Evolutionary conservation across 176 grass and related monocot species (phyloP).

Genomic region (Rhynchospora breviuscula): DNA sequence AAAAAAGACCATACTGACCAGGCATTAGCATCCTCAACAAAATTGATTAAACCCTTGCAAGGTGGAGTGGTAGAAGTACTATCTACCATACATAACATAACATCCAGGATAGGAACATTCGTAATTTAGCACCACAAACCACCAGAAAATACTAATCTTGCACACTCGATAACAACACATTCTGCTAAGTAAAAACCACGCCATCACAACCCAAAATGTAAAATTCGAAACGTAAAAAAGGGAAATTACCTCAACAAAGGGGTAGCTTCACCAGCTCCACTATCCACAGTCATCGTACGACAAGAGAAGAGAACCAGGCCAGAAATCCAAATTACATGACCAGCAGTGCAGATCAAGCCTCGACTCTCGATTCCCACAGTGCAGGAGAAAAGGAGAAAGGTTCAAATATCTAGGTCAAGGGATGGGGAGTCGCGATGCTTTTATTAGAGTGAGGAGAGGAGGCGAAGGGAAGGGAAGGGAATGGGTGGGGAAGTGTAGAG

Average conservation of each 20-base stretch:
- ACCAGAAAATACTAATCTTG: background rate
- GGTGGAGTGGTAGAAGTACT: background rate
- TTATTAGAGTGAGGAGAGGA: slow-evolving; percentile 16
- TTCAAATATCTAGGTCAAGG: background rate
- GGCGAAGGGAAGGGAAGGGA: background rate
- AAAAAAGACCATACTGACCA: too few relatives aligned
- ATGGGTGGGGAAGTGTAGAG: background rate
- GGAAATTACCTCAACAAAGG: slow-evolving; percentile 6
- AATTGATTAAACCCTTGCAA: background rate
- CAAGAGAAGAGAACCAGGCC: background rate
- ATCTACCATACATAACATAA: too few relatives aligned
- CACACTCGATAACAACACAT: background rate
- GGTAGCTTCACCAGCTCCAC: background rate
- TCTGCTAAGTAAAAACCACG: background rate
- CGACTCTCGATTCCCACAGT: background rate
- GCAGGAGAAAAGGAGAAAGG: background rate
- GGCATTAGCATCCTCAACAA: too few relatives aligned
- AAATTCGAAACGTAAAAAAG: background rate
- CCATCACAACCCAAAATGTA: background rate
- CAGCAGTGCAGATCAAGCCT: slow-evolving; percentile 4
- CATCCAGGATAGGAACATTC: too few relatives aligned
- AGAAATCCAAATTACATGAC: background rate
- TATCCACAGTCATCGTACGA: background rate
- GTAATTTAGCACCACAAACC: too few relatives aligned
- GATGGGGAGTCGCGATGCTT: background rate